Evolutionary conservation across 179 eudicot genomes (phyloP).

Genomic region (Spergularia azorica): DNA sequence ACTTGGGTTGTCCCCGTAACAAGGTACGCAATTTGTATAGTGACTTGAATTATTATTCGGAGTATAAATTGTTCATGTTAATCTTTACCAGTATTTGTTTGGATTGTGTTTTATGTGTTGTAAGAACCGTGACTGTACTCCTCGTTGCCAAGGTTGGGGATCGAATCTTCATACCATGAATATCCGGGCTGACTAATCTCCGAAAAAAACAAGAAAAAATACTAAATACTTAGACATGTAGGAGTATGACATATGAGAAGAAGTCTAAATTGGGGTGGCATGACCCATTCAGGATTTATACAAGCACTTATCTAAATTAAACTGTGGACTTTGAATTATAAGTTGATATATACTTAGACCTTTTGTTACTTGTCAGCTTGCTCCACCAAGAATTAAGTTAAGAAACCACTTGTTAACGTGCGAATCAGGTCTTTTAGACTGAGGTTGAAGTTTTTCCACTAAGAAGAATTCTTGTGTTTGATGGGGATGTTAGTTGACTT

Average conservation of each 20-base stretch:
- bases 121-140: too few species aligned
- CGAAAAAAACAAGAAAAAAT: too few species aligned
- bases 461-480: conserved; percentile 2
- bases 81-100: too few species aligned
- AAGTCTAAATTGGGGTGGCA: conserved; percentile 13
- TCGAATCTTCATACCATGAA: too few species aligned
- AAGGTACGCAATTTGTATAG: conserved; percentile 42
- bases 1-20: conserved; percentile 49
- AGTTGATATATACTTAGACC: conserved; percentile 2
- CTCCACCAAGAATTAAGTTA: conserved; percentile 3
- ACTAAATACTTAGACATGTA: not conserved
- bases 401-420: conserved; percentile 13
- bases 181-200: too few species aligned
- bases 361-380: conserved; percentile 6
- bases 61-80: too few species aligned
- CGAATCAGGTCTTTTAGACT: conserved; percentile 10
- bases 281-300: conserved; percentile 6
- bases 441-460: conserved; percentile 21
- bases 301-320: not conserved
- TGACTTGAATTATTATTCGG: not conserved
- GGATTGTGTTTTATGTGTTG: too few species aligned
- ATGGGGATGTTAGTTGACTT: conserved; percentile 27
- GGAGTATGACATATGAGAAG: not conserved
- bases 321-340: not conserved
- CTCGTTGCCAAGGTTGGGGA: too few species aligned